A percentile compares a stretch with the other conserved stretches of the same genome.
Conservation (phyloP, 2,329 filamentous ascomycete species). For the Paracorniculantispora psalliotae region DNA sequence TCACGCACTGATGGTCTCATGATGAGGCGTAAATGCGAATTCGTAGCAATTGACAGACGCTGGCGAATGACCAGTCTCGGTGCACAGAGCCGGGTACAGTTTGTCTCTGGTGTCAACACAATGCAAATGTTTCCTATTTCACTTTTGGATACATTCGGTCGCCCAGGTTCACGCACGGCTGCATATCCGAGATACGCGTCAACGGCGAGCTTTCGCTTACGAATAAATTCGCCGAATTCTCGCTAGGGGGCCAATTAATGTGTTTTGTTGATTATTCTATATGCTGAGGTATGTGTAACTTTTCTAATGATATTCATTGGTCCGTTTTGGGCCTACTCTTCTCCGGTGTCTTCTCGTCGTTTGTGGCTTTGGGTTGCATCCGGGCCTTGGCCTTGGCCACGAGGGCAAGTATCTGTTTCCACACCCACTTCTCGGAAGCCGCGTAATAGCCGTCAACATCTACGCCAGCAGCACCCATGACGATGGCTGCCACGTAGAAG, state of each 20-base stretch:
- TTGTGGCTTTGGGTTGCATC: neutral
- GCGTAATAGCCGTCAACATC: conserved; percentile 29
- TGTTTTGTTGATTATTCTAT: neutral
- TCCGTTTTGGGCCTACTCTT: neutral
- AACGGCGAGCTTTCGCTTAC: neutral
- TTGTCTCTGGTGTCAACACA: neutral
- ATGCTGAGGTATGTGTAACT: conserved; percentile 1
- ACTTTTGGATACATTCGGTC: neutral
- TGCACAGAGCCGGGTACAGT: neutral
- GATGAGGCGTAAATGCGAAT: neutral
- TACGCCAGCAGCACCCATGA: conserved; percentile 27
- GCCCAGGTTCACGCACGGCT: neutral
- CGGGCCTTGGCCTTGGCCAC: neutral
- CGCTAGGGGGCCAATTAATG: neutral
- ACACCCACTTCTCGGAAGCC: conserved; percentile 15
- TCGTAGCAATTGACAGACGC: neutral
- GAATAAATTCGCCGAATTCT: neutral
- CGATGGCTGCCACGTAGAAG: conserved; percentile 22
- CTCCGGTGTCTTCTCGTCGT: neutral
- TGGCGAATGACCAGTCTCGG: neutral
- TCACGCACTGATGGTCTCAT: neutral
- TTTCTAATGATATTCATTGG: conserved; percentile 1
- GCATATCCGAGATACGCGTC: neutral
- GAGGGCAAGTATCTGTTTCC: neutral
- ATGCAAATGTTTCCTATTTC: conserved; percentile 1